Conservation (phyloP, 2,329 filamentous ascomycete species). For the Colletotrichum lentis region DNA sequence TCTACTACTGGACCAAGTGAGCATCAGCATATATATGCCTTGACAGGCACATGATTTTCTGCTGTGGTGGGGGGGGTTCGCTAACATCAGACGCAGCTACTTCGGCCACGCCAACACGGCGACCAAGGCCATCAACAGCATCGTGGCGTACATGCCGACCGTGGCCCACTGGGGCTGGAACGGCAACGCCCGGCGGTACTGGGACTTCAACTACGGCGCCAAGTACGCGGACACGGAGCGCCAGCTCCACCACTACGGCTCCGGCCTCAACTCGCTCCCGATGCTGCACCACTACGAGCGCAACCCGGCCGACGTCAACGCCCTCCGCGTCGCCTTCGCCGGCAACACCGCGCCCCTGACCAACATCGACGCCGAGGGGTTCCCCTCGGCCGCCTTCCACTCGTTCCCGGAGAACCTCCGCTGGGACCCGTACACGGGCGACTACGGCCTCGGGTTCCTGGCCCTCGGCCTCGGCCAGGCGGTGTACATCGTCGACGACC, state of each 20-base stretch:
- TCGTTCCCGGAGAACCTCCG: constrained; percentile 62
- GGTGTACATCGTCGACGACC: constrained; percentile 57
- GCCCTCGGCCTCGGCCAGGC: constrained; percentile 60
- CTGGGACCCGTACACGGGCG: constrained; percentile 66
- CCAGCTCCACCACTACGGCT: constrained; percentile 69
- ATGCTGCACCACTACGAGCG: constrained; percentile 61
- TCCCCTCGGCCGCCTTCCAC: constrained; percentile 64
- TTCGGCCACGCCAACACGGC: constrained; percentile 58
- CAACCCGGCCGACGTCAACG: constrained; percentile 56
- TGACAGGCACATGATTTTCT: too few species aligned
- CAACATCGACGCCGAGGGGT: constrained; percentile 64
- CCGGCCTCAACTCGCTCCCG: constrained; percentile 64
- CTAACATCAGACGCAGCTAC: constrained; percentile 45
- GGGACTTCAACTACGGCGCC: constrained; percentile 57
- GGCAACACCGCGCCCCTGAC: constrained; percentile 62
- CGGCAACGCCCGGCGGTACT: constrained; percentile 67
- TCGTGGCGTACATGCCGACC: constrained; percentile 65
- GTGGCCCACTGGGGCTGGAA: constrained; percentile 71
- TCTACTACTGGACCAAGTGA: constrained; percentile 65
- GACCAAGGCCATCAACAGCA: constrained; percentile 60
- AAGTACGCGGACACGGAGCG: constrained; percentile 55
- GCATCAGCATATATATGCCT: too few species aligned
- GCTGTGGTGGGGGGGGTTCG: neutral
- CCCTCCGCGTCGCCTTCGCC: constrained; percentile 63
- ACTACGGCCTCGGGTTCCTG: constrained; percentile 65